Evolutionary conservation across 2,329 filamentous ascomycete genomes (phyloP), one percentile per base, ranked within the genome.

Genomic region (Daldinia sp.): DNA sequence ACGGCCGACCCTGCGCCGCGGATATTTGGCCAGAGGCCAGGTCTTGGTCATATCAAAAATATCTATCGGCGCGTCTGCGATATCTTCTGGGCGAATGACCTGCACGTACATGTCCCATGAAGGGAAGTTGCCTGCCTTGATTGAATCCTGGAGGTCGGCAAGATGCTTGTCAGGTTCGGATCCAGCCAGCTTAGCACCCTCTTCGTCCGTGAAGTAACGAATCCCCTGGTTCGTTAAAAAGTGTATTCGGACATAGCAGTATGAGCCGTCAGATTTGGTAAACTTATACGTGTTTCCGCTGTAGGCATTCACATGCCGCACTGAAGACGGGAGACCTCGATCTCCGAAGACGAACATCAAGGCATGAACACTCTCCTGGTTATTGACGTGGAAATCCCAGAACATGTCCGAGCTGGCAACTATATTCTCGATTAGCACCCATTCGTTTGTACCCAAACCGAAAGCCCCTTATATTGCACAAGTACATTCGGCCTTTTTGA

Each of bases 41-140:
- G 84, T 81, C 65, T 87, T 85, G 9, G 87, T 89, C 39, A 84
- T 80, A 71, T 90, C 87, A 71, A 89, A 88, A 51, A 88, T 81
- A 62, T 86, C 83, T 67, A 81, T 81, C 1, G 80, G 78, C 64
- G 82, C 83, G 0, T 71, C 81, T 58, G 84, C 83, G 2, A 85
- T 85, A 48, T 87, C 79, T 62, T 84, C 78, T 0, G 85, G 83
- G 5, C 81, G 79, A 81, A 89, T 87, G 42, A 86, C 80, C 75
- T 89, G 86, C 1, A 88, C 75, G 68, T 82, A 84, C 6, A 87
- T 75, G 6, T 82, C 84, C 87, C 87, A 88, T 2, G 76, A 78
- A 0, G 85, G 84, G 82, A 67, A 69, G 28, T 86, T 77, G 5
- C 83, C 81, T 3, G 63, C 37, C 15, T 4, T n/a, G 26, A 71